A percentile compares a stretch with the other conserved stretches of the same genome.
phyloP scores from a whole-genome alignment of 2,329 filamentous ascomycete species.

The Lecanoromycetidae sp. region DNA sequence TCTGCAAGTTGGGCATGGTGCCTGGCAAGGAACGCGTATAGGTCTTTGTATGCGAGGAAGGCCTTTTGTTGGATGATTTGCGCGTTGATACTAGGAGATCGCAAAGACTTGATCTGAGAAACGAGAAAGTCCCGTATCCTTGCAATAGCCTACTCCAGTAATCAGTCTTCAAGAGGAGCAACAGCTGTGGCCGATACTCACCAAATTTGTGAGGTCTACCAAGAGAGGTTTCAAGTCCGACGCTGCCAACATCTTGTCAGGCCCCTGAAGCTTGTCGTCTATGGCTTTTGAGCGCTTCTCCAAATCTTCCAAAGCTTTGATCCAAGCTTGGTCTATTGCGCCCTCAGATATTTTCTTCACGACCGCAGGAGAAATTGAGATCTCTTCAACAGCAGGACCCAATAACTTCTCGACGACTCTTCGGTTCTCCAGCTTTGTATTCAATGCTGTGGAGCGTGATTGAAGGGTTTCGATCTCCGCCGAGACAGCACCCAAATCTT shows the following conservation, averaged over 20 bases:
- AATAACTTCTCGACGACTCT: constrained; percentile 79
- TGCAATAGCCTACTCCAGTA: constrained; percentile 56
- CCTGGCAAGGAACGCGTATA: constrained; percentile 72
- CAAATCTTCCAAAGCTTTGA: constrained; percentile 69
- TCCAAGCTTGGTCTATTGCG: constrained; percentile 78
- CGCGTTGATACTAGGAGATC: constrained; percentile 91
- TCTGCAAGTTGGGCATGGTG: constrained; percentile 74
- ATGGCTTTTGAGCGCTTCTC: constrained; percentile 65
- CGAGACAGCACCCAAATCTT: constrained; percentile 82
- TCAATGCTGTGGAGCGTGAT: constrained; percentile 69
- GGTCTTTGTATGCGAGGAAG: constrained; percentile 75
- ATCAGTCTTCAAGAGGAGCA: constrained; percentile 1
- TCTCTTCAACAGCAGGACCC: constrained; percentile 79
- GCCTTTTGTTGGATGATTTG: constrained; percentile 93
- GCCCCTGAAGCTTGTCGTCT: constrained; percentile 51
- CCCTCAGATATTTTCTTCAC: constrained; percentile 81
- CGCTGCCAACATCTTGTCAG: constrained; percentile 58
- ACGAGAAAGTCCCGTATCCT: constrained; percentile 91
- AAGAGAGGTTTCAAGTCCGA: constrained; percentile 76
- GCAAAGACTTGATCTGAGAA: constrained; percentile 81
- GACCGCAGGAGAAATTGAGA: constrained; percentile 72
- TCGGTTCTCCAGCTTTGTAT: constrained; percentile 74
- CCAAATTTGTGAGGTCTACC: constrained; percentile 71
- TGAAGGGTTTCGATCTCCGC: constrained; percentile 92
- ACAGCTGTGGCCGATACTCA: constrained; percentile 25